Evolutionary conservation across 179 eudicot species (phyloP), one percentile per base, ranked within the genome.

Genomic region (Beta macrorhiza): DNA sequence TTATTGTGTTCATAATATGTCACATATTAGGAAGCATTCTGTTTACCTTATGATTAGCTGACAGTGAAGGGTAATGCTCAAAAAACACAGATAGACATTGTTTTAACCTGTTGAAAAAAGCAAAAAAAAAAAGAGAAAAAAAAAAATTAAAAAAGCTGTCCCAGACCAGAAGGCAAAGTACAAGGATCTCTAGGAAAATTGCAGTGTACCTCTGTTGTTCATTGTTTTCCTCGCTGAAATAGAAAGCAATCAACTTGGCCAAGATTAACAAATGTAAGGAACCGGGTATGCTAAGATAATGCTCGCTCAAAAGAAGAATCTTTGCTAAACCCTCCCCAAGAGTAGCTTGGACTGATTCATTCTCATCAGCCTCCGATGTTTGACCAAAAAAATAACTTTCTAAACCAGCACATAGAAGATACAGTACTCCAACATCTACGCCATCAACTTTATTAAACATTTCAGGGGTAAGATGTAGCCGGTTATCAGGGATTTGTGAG

Each of bases 281-380:
- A 77, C 85, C 87, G 83, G 89, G 89, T 68, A 91, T 83, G 84
- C 87, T 85, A 69, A 91, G 87, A 83, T 89, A 94, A 78, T 88
- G 91, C 75, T 94, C 92, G 87, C 99, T 97, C 84, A 94, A 82
- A 52, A 97, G 97, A 68, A 97, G 95, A 79, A 94, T 85, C 84
- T 97, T 97, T 9, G 99, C 99, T 86, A 97, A 90, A 53, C 99
- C 98, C 85, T 97, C 99, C 37, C 93, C 97, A 15, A 97, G 89
- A 80, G 92, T 87, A 82, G 85, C 92, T 79, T 88, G 91, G 82
- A 93, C 88, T 32, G 91, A 90, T 84, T 94, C 98, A 84, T 84
- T 80, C 78, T 91, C 99, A 75, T 87, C 90, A 58, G 44, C 58
- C 56, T 89, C 93, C 17, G 61, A 72, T 65, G 76, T 52, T 63